Evolutionary conservation across 2,329 filamentous ascomycete species (phyloP).

Genomic region (Alternaria angustiovoidea): DNA sequence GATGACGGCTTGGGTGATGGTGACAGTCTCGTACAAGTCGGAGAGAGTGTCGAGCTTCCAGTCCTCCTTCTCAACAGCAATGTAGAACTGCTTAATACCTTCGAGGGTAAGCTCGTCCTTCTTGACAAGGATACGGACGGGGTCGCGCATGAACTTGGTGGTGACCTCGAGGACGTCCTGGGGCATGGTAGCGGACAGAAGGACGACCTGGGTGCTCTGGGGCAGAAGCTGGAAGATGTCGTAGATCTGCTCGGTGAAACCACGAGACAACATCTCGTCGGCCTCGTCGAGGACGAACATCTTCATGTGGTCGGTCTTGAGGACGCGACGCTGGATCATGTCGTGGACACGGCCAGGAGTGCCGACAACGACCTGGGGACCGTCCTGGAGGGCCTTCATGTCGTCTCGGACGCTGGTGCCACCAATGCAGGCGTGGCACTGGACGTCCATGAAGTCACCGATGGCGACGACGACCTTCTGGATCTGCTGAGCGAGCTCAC

Average conservation of each 20-base stretch:
- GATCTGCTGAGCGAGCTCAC: constrained; percentile 98
- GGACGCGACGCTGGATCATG: constrained; percentile 98
- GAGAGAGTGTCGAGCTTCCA: constrained; percentile 99
- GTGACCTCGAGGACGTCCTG: constrained; percentile 99
- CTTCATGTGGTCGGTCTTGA: constrained; percentile 98
- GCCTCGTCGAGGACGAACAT: constrained; percentile 99
- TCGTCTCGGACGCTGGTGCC: constrained; percentile 98
- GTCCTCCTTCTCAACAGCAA: constrained; percentile 99
- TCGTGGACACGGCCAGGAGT: constrained; percentile 98
- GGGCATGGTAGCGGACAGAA: constrained; percentile 97
- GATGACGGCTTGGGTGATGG: constrained; percentile 99
- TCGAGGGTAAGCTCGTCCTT: constrained; percentile 99
- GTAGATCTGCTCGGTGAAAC: constrained; percentile 99
- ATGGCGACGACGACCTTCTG: constrained; percentile 99
- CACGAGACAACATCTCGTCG: constrained; percentile 98
- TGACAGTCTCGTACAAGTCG: constrained; percentile 98
- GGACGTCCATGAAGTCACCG: constrained; percentile 99
- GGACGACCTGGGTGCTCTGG: constrained; percentile 97
- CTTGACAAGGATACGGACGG: constrained; percentile 98
- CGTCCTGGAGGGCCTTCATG: constrained; percentile 96
- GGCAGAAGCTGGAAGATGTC: constrained; percentile 99
- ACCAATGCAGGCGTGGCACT: constrained; percentile 99
- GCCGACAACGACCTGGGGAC: constrained; percentile 95
- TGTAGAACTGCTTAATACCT: constrained; percentile 99
- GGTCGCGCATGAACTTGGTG: constrained; percentile 99